These are phyloP conservation scores for Vitis amurensis DNA, from an alignment of 164 flowering plant genomes.

Conservation along the genomic window DNA sequence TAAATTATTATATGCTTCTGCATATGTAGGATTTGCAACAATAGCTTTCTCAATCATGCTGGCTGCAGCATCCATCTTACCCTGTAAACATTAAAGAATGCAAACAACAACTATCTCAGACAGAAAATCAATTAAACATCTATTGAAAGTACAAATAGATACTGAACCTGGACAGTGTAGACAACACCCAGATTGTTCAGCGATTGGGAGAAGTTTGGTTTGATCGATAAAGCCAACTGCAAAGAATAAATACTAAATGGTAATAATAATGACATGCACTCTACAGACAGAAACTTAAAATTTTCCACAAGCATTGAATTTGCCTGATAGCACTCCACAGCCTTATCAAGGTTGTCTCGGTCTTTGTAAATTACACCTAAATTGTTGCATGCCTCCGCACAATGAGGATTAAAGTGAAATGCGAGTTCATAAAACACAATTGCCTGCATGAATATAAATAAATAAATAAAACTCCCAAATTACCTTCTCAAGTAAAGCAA, in stretches of 20 bases:
- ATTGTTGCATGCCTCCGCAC: constrained; percentile 99
- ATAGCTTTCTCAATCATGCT: constrained; percentile 98
- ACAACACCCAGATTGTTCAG: constrained; percentile 99
- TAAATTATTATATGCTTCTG: constrained; percentile 97
- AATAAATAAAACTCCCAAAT: neutral
- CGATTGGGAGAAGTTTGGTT: constrained; percentile 96
- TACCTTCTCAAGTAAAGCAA: neutral
- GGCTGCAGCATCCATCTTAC: constrained; percentile 99
- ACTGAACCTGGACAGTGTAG: constrained; percentile 93
- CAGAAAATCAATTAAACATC: neutral
- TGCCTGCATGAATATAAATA: constrained; percentile 58
- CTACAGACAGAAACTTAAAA: neutral
- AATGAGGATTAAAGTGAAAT: constrained; percentile 94
- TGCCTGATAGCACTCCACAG: constrained; percentile 98
- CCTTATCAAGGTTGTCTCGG: constrained; percentile 98
- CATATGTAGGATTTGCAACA: constrained; percentile 94
- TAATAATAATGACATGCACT: constrained; percentile 1
- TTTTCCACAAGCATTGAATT: constrained; percentile 2
- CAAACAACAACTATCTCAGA: constrained; percentile 3
- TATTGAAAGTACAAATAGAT: neutral
- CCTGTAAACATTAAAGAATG: constrained; percentile 43
- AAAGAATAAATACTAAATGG: constrained; percentile 14
- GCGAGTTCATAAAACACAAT: constrained; percentile 97
- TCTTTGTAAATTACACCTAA: constrained; percentile 97
- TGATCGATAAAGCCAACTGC: constrained; percentile 91